Evolutionary conservation across 1,284 basidiomycete genomes (phyloP), one percentile per base, ranked within the genome.

Genomic region (Polyporus tsugae): DNA sequence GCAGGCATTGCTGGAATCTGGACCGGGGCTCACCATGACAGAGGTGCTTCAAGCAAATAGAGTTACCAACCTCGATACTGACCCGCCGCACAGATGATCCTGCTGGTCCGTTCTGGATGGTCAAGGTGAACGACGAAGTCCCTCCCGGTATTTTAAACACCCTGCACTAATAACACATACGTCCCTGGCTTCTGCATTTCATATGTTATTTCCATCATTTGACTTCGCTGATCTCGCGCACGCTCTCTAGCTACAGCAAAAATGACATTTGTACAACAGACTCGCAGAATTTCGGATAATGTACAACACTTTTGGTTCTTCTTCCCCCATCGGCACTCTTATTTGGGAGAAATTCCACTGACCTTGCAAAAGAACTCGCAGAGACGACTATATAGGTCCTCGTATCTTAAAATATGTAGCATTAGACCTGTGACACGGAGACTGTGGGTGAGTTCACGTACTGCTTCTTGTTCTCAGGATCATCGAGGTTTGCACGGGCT

Each of bases 1-100:
- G 84, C 84, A 61, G 91, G 91, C 4, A 80, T 92, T 19, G 83
- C 88, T 33, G 90, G 91, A 4, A 82, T 86, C 11, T 93, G 90
- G 90, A 87, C 87, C 2, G 88, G 89, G 5, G 85, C 84, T 15
- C 75, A 80, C 66, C 90, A 91, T 71, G 85, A 87, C 60, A 82
- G 83, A 72, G 88, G 73, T 73, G 36, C 11, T 41, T 39, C n/a
- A 2, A 55, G 5, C 22, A 1, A 53, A 60, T 58, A 7, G 65
- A 39, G 42, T 29, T 61, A 59, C 33, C 9, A 15, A 7, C 49
- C 22, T 44, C 1, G 10, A 22, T 52, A 15, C n/a, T 61, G 29
- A 66, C 29, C 5, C 35, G 6, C 33, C n/a, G 3, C n/a, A 6
- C 38, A 89, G 89, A 85, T 62, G 89, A 91, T 75, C 89, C 89